A percentile compares a stretch with the other conserved stretches of the same genome.
phyloP scores from a whole-genome alignment of 352 stramenopile genomes.

The Pythium plurisporium region DNA sequence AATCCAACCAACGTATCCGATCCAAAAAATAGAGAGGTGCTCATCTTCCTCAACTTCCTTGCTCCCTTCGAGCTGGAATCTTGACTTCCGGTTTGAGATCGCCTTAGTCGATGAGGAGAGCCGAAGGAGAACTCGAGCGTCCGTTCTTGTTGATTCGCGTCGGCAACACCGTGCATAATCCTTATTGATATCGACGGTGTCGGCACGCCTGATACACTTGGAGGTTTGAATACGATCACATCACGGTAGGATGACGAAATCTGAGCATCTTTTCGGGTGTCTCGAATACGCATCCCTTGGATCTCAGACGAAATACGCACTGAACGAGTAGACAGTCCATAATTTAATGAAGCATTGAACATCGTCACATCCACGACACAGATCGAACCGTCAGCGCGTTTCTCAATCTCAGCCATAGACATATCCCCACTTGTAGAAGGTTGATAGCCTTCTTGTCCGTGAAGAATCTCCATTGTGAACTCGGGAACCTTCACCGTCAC shows the following conservation, averaged over 20 bases:
- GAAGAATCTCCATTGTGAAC: slow-evolving; percentile 75
- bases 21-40: slow-evolving; percentile 24
- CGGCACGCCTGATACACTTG: slow-evolving; percentile 14
- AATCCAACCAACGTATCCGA: slow-evolving; percentile 18
- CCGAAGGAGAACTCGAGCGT: slow-evolving; percentile 20
- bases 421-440: slow-evolving; percentile 71
- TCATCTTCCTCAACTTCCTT: slow-evolving; percentile 16
- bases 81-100: slow-evolving; percentile 4
- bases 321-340: slow-evolving; percentile 44
- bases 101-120: slow-evolving; percentile 9
- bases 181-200: slow-evolving; percentile 56
- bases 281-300: slow-evolving; percentile 56
- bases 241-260: slow-evolving; percentile 64
- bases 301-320: slow-evolving; percentile 48
- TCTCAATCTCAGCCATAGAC: slow-evolving; percentile 62
- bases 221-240: slow-evolving; percentile 62
- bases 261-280: slow-evolving; percentile 53
- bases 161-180: slow-evolving; percentile 34
- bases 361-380: slow-evolving; percentile 51
- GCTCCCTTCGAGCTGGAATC: slow-evolving; percentile 2
- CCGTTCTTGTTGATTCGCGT: slow-evolving; percentile 36
- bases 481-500: slow-evolving; percentile 60
- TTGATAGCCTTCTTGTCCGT: slow-evolving; percentile 73
- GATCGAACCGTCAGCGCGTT: slow-evolving; percentile 68
- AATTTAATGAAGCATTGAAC: slow-evolving; percentile 44